Percentiles rank a stretch among this genome's conserved stretches.
These are phyloP conservation scores for Phytophthora tentaculata DNA, from an alignment of 352 stramenopile species.

Conservation along the genomic window DNA sequence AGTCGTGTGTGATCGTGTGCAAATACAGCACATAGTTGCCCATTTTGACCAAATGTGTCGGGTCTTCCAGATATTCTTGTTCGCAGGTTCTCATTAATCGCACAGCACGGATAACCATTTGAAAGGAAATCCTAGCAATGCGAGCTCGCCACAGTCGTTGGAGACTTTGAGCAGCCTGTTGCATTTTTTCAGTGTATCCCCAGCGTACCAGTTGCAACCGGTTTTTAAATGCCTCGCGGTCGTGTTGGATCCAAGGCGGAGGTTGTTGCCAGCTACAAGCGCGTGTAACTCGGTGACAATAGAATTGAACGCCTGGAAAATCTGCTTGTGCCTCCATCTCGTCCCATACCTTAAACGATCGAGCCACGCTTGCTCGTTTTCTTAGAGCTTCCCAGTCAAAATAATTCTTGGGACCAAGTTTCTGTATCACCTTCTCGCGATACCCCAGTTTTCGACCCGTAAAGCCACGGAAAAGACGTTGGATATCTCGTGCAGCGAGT, in stretches of 20 bases:
- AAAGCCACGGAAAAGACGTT: conserved; percentile 67
- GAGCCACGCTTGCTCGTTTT: conserved; percentile 33
- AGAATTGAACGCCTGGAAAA: conserved; percentile 70
- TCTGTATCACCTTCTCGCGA: conserved; percentile 52
- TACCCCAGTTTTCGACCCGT: conserved; percentile 44
- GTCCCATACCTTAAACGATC: conserved; percentile 77
- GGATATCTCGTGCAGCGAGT: conserved; percentile 46
- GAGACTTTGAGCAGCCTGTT: conserved; percentile 49
- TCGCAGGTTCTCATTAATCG: conserved; percentile 75
- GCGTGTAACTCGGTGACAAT: conserved; percentile 74
- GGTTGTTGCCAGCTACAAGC: conserved; percentile 74
- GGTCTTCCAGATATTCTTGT: conserved; percentile 75
- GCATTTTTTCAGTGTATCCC: conserved; percentile 74
- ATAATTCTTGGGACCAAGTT: conserved; percentile 56
- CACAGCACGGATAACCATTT: conserved; percentile 68
- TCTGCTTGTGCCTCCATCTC: conserved; percentile 59
- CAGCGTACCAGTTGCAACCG: conserved; percentile 59
- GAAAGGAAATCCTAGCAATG: conserved; percentile 60
- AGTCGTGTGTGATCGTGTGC: conserved; percentile 79
- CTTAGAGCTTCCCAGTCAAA: conserved; percentile 65
- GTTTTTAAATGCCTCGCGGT: conserved; percentile 52
- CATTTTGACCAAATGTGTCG: conserved; percentile 74
- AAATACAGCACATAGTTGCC: conserved; percentile 87
- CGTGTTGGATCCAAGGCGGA: conserved; percentile 54
- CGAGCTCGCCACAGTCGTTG: conserved; percentile 67